Evolutionary conservation across 2,329 filamentous ascomycete genomes (phyloP), one percentile per base, ranked within the genome.

Genomic region (Penicillium palitans): DNA sequence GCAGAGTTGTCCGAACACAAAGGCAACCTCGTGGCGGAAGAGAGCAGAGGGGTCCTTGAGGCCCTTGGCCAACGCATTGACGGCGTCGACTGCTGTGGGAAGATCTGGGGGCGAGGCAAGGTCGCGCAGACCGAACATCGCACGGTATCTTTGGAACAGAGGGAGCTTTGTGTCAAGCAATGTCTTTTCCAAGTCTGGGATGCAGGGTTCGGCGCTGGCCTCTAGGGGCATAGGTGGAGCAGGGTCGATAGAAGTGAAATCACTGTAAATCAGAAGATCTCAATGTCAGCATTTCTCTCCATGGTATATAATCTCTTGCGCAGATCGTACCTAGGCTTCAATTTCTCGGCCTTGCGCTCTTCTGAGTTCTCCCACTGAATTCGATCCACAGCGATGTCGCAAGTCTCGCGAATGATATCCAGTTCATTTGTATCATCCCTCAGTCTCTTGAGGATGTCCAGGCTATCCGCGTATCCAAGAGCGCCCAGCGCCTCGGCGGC

Each of bases 111-210:
- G 95, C 4, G 93, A 97, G 24, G 93, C 92, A 52, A 99, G 87
- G 76, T 99, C 95, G 71, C 95, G 89, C 52, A 99, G 87, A 58
- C 91, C 90, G 73, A 99, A 99, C 95, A 99, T 99, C 74, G 95
- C 93, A 70, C 95, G 87, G 79, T 99, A 99, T 73, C 95, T 88
- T 72, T 91, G 81, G 81, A 99, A 99, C 13, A 99, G 85, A 25
- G 92, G 90, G 49, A 88, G 79, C 6, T 80, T 84, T 6, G 89
- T 88, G 75, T 98, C 88, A 76, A 98, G 87, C 54, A 99, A 82
- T 25, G 84, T 86, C 70, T 85, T 83, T 70, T 90, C 89, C 35
- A 99, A 83, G 56, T 90, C 86, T 35, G 88, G 81, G 49, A 96
- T 90, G 4, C 87, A 87, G 60, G 79, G 79, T 57, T 84, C 81